phyloP scores from a whole-genome alignment of 371 early-diverging fungal genomes.

The Mortierella sp. region DNA sequence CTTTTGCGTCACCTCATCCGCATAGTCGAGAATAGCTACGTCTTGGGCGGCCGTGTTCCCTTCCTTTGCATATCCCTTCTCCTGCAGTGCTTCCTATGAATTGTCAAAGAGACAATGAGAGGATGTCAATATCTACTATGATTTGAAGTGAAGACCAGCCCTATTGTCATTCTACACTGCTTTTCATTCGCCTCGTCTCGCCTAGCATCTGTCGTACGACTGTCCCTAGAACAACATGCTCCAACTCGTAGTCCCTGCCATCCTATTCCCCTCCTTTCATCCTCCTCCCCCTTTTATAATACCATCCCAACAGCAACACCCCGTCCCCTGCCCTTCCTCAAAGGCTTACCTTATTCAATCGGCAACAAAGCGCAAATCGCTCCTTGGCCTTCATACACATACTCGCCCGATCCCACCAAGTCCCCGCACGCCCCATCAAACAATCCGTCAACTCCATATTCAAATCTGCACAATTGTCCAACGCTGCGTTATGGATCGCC shows the following conservation, averaged over 20 bases:
- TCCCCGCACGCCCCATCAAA: slow-evolving; percentile 63
- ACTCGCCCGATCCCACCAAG: slow-evolving; percentile 75
- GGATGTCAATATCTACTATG: background rate
- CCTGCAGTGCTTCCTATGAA: slow-evolving; percentile 38
- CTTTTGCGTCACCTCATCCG: slow-evolving; percentile 38
- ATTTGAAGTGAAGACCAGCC: background rate
- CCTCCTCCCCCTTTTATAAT: background rate
- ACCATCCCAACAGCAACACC: too few species aligned
- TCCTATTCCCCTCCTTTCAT: too few species aligned
- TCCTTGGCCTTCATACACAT: slow-evolving; percentile 75
- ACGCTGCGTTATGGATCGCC: slow-evolving; percentile 65
- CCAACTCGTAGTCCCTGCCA: too few species aligned
- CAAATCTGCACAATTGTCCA: slow-evolving; percentile 70
- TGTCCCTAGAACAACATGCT: too few species aligned
- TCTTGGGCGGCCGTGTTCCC: slow-evolving; percentile 51
- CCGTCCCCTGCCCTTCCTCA: too few species aligned
- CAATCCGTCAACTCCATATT: slow-evolving; percentile 66
- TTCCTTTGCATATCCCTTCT: slow-evolving; percentile 37
- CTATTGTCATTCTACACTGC: too few species aligned
- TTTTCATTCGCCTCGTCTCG: background rate
- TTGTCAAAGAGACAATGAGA: background rate
- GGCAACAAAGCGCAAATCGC: slow-evolving; percentile 66
- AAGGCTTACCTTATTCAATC: slow-evolving; percentile 61
- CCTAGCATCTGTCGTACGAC: too few species aligned
- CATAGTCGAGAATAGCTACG: slow-evolving; percentile 41